Evolutionary conservation across 2,329 filamentous ascomycete genomes (phyloP).

Genomic region (Aspergillus sp.): DNA sequence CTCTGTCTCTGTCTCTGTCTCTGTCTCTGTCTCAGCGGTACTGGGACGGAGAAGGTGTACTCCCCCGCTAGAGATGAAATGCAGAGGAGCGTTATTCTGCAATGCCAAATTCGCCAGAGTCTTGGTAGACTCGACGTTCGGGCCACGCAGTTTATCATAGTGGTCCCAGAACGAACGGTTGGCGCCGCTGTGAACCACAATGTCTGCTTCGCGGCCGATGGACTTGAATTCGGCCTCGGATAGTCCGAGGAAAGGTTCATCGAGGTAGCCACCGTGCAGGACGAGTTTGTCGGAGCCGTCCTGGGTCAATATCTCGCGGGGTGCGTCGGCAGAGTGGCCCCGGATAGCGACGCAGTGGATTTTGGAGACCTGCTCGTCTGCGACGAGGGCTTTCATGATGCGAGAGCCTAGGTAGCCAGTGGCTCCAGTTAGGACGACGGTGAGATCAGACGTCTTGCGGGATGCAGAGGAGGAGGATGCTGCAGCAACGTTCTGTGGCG

Average conservation of each 20-base stretch:
- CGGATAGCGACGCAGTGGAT: constrained; percentile 12
- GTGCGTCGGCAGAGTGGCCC: not conserved
- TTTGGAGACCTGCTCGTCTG: not conserved
- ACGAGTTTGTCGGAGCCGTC: not conserved
- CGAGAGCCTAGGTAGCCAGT: constrained; percentile 8
- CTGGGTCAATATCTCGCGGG: not conserved
- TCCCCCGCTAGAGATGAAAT: constrained; percentile 29
- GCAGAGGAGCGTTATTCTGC: constrained; percentile 26
- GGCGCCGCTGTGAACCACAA: constrained; percentile 27
- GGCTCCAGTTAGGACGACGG: constrained; percentile 12
- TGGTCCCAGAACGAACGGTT: constrained; percentile 31
- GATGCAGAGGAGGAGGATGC: not conserved
- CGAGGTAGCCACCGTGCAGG: not conserved
- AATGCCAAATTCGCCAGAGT: constrained; percentile 25
- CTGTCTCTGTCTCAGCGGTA: not conserved
- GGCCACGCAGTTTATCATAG: constrained; percentile 27
- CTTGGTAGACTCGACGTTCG: constrained; percentile 28
- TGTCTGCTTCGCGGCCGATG: constrained; percentile 14
- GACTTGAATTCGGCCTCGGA: not conserved
- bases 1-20: constrained; percentile 4
- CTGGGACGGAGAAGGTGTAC: constrained; percentile 8
- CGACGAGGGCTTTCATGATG: constrained; percentile 2
- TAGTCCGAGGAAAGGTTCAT: not conserved
- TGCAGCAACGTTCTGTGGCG: not conserved
- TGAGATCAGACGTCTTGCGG: not conserved